These are phyloP conservation scores for Suillus weaverae DNA, from an alignment of 768 basidiomycete species.

Conservation along the genomic window DNA sequence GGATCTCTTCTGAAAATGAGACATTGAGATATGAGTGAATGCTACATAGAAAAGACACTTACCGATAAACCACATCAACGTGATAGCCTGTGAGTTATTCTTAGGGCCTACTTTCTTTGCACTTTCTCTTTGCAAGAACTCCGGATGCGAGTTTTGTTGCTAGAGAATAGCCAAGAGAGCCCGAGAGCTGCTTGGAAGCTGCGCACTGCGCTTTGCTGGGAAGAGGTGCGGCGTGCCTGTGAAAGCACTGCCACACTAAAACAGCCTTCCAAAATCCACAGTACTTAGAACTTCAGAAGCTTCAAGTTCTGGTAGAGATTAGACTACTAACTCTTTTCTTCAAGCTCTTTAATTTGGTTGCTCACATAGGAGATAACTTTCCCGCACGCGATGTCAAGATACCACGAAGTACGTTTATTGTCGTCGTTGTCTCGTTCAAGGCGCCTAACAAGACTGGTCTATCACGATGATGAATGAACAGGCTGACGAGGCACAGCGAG, in stretches of 20 bases:
- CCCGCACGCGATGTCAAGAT: conserved; percentile 37
- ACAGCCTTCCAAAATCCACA: background rate
- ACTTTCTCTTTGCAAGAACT: background rate
- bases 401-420: conserved; percentile 37
- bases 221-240: background rate
- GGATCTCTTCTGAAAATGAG: background rate
- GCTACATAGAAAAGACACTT: background rate
- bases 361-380: background rate
- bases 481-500: conserved; percentile 64
- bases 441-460: conserved; percentile 4
- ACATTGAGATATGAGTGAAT: background rate
- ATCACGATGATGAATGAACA: conserved; percentile 21
- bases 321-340: background rate
- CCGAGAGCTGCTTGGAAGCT: background rate
- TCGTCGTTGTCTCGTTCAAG: background rate
- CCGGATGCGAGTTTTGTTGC: background rate
- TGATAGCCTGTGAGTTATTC: background rate
- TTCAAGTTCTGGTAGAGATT: background rate
- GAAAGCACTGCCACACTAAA: background rate
- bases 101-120: background rate
- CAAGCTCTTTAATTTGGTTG: background rate
- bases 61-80: background rate
- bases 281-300: background rate
- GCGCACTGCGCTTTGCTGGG: background rate
- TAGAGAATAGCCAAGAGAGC: background rate